These are phyloP conservation scores for Macadamia integrifolia DNA, from an alignment of 164 flowering plant species.

Conservation along the genomic window DNA sequence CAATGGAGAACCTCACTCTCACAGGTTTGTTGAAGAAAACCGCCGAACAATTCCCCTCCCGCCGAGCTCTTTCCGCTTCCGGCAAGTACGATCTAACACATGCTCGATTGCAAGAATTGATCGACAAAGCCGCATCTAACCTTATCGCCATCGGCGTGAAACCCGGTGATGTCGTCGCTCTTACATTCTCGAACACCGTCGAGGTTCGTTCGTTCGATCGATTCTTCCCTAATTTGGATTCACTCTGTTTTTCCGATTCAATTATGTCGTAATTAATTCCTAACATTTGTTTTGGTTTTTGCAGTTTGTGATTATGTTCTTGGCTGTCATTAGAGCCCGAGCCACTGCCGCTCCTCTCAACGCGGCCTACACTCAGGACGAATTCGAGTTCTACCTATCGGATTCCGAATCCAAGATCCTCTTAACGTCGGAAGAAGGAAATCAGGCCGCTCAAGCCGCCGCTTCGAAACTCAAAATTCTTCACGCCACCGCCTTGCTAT, in stretches of 20 bases:
- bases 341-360: slow-evolving; percentile 91
- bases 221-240: no score
- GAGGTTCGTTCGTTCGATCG: slow-evolving; percentile 42
- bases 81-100: slow-evolving; percentile 70
- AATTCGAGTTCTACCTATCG: slow-evolving; percentile 84
- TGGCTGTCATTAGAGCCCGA: slow-evolving; percentile 76
- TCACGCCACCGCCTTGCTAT: slow-evolving; percentile 39
- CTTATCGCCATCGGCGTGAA: slow-evolving; percentile 52
- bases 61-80: slow-evolving; percentile 62
- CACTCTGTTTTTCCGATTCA: no score
- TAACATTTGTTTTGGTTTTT: neutral
- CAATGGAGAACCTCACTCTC: slow-evolving; percentile 43
- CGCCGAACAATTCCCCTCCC: slow-evolving; percentile 43
- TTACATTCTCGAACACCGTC: slow-evolving; percentile 77
- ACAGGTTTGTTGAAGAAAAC: slow-evolving; percentile 50
- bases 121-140: slow-evolving; percentile 58
- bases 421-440: slow-evolving; percentile 50
- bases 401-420: slow-evolving; percentile 84
- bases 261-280: no score
- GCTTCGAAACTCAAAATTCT: slow-evolving; percentile 71
- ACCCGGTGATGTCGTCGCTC: slow-evolving; percentile 81
- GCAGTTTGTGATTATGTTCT: slow-evolving; percentile 74
- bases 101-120: slow-evolving; percentile 39
- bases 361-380: slow-evolving; percentile 81
- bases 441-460: slow-evolving; percentile 57